Conservation (phyloP, 1,139 yeast genomes). For the Candida sanyaensis region DNA sequence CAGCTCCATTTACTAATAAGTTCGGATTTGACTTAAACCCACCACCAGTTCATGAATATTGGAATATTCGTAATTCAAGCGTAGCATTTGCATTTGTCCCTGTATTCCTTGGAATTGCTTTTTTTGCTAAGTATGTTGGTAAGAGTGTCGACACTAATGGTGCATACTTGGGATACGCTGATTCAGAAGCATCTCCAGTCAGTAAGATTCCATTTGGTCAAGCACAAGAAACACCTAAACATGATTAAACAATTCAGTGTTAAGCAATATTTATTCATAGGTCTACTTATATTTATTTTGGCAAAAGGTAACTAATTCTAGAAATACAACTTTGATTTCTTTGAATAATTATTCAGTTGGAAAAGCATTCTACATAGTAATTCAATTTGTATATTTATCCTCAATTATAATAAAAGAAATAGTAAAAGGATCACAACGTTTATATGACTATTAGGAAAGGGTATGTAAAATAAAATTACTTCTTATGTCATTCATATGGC, state of each 20-base stretch:
- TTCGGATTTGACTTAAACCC: slow-evolving; percentile 46
- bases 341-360: neutral
- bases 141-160: slow-evolving; percentile 31
- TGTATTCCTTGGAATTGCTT: slow-evolving; percentile 35
- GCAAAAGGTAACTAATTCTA: neutral
- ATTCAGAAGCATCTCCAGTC: slow-evolving; percentile 40
- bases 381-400: slow-evolving; percentile 2
- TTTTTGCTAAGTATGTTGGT: slow-evolving; percentile 35
- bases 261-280: neutral
- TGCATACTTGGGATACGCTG: slow-evolving; percentile 37
- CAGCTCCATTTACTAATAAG: slow-evolving; percentile 41
- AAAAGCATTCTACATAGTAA: neutral
- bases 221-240: slow-evolving; percentile 26
- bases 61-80: slow-evolving; percentile 43
- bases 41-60: slow-evolving; percentile 51
- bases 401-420: neutral
- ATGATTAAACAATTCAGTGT: neutral
- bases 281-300: neutral
- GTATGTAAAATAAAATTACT: neutral
- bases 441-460: neutral
- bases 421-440: neutral
- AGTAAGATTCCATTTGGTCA: slow-evolving; percentile 40
- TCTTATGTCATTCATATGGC: neutral
- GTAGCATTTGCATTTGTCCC: slow-evolving; percentile 44
- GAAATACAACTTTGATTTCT: neutral